Evolutionary conservation across 2,329 filamentous ascomycete species (phyloP), one percentile per base, ranked within the genome.

Genomic region (Sphaerulina populicola): DNA sequence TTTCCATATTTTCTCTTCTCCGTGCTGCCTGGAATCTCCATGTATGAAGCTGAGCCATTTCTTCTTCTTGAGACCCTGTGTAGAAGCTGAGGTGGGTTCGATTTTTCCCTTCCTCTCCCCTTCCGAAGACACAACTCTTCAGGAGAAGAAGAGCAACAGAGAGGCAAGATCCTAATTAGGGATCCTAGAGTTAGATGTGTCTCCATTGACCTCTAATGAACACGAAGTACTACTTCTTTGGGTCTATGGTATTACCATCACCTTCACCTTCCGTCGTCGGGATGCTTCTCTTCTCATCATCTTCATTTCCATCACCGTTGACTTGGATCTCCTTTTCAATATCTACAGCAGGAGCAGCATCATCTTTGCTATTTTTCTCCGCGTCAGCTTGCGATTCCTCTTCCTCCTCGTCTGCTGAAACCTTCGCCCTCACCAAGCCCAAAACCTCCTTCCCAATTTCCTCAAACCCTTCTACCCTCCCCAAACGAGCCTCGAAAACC

Each of bases 381-480:
- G 39, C 33, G 9, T 38, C 27, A 44, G 29, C 38, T 15, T 47
- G 18, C 9, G 41, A 21, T 35, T 33, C 9, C 33, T 48, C 48
- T 15, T 53, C 4, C 18, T 47, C 46, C n/a, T 14, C 45, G n/a
- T 53, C 53, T 38, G 50, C 21, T 21, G 45, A 46, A 8, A 58
- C 48, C 67, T 86, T 90, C 10, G 74, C 71, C 51, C 78, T 78
- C 49, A 65, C 62, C 30, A 64, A 55, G 8, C 37, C 62, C 10
- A 60, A 11, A 11, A 65, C 53, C 15, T 63, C 62, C 46, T 52
- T 56, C 4, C 86, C 87, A 2, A 87, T 74, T 4, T 43, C 83
- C 8, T 78, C 83, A 53, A 88, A 87, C 1, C 87, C 88, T 47
- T 93, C 84, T 36, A 95, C 78, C 64, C 87, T 89, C 58, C 80